A percentile compares a stretch with the other conserved stretches of the same genome.
Conservation (phyloP, 169 alveolate species). For the Perkinsus olseni region DNA sequence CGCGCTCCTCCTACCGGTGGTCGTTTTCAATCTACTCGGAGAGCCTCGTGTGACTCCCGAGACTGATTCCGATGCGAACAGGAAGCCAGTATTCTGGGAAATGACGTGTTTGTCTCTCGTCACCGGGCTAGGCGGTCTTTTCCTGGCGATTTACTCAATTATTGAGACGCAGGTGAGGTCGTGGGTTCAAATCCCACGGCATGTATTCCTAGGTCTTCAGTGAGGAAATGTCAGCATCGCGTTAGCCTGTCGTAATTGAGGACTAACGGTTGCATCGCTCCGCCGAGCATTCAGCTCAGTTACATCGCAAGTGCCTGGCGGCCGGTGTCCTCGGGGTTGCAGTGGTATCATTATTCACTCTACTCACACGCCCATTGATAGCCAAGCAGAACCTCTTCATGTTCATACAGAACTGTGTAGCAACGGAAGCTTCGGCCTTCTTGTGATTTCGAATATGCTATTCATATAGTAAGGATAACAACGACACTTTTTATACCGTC, state of each 20-base stretch:
- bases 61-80: background rate
- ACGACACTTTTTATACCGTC: background rate
- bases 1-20: constrained; percentile 8
- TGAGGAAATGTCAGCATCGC: no score
- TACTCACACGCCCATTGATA: background rate
- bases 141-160: background rate
- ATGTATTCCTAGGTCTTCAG: background rate
- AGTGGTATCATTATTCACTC: background rate
- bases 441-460: no score
- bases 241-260: no score
- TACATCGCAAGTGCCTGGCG: background rate
- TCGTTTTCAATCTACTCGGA: background rate
- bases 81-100: background rate
- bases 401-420: background rate
- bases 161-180: background rate
- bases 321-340: background rate
- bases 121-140: background rate
- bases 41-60: background rate
- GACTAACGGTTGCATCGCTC: background rate
- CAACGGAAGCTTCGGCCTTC: background rate
- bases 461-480: no score
- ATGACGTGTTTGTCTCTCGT: background rate
- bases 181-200: background rate
- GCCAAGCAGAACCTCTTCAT: constrained; percentile 2
- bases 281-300: background rate